Evolutionary conservation across 2,329 filamentous ascomycete species (phyloP), one percentile per base, ranked within the genome.

Genomic region (Colletotrichum camelliae): DNA sequence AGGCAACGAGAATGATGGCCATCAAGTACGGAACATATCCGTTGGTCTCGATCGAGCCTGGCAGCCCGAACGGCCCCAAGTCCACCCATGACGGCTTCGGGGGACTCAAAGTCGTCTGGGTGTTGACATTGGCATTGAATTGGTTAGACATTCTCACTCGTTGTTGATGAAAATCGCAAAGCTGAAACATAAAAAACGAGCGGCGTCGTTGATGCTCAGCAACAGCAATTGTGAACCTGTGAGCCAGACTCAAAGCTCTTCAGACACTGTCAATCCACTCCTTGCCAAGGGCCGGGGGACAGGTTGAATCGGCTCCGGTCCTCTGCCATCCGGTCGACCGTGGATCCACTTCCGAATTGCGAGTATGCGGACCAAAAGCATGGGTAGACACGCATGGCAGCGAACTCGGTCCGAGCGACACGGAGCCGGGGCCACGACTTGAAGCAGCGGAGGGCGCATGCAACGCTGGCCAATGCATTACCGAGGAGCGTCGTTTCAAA

Each of bases 31-130:
- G 72, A 37, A 67, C 21, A 52, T 66, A 67, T 15, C 35, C 15
- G 5, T 21, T 24, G 7, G 35, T n/a, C 12, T 48, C 27, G 16
- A 71, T 58, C 2, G 67, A 60, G 15, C 52, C 61, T 35, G 60
- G 52, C 3, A 74, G 52, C 9, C 48, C 29, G 24, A 74, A 62
- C 7, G 27, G 33, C 8, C 33, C 16, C 29, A 67, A 24, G 21
- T 74, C 67, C 3, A 55, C 67, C 72, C 72, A 74, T 67, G 66
- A 73, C 31, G 71, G 55, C 24, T 39, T 33, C 0, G 65, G 71
- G 1, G 57, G 66, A 18, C 65, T 70, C 6, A 73, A 43, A 5
- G 57, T 64, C 15, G 67, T 60, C 7, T 61, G 61, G 3, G n/a
- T 27, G 13, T 64, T 39, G 33, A 64, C 60, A 31, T 60, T 74